These are phyloP conservation scores for Leishmania martiniquensis DNA, from an alignment of 208 protist species.

Conservation along the genomic window DNA sequence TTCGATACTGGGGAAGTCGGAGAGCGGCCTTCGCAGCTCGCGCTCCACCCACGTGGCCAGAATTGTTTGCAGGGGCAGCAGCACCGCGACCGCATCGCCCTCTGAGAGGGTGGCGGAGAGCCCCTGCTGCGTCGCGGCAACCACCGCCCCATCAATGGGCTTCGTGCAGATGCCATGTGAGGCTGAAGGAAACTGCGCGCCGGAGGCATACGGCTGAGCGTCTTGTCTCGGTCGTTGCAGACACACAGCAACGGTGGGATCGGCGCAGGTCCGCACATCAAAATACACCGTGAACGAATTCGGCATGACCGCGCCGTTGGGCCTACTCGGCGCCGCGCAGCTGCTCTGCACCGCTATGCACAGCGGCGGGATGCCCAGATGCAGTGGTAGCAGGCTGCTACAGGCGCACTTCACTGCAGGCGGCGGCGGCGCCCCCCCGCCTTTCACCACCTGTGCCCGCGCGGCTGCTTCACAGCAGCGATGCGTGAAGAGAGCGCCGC, in stretches of 20 bases:
- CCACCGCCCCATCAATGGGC: neutral
- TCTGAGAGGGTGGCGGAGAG: conserved; percentile 41
- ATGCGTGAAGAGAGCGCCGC: neutral
- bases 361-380: conserved; percentile 11
- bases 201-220: neutral
- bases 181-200: neutral
- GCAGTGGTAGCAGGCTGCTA: conserved; percentile 21
- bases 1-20: neutral
- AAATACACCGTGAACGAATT: neutral
- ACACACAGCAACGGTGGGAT: neutral
- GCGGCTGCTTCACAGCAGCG: neutral
- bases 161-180: neutral
- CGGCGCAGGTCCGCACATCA: neutral
- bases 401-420: neutral
- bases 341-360: conserved; percentile 24
- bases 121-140: conserved; percentile 8
- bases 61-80: conserved; percentile 61
- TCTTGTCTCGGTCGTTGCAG: neutral
- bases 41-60: conserved; percentile 33
- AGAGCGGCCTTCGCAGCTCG: conserved; percentile 7
- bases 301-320: neutral
- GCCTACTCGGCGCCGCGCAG: neutral
- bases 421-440: neutral
- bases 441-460: neutral
- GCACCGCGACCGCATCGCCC: conserved; percentile 63